phyloP scores from a whole-genome alignment of 192 early-diverging fungal species.

The Coemansia sp. region DNA sequence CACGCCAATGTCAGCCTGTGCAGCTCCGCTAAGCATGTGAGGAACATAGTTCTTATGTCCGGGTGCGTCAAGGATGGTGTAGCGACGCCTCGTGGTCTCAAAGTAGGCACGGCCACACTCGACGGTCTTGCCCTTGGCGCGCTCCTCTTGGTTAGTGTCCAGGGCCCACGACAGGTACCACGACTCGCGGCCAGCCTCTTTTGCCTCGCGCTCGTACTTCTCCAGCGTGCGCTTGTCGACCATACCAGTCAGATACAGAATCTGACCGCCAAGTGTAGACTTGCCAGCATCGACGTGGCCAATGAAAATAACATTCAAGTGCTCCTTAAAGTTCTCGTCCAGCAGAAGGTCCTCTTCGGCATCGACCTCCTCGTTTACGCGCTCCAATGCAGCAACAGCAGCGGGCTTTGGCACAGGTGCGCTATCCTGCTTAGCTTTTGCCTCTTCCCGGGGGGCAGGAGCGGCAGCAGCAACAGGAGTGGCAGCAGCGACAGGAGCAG shows the following conservation, averaged over 20 bases:
- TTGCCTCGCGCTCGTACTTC: slow-evolving; percentile 98
- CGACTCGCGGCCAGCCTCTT: slow-evolving; percentile 94
- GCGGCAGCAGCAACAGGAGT: slow-evolving; percentile 1
- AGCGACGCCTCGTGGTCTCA: slow-evolving; percentile 92
- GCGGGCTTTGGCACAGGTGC: slow-evolving; percentile 9
- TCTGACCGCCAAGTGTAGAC: slow-evolving; percentile 98
- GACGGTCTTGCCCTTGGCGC: slow-evolving; percentile 98
- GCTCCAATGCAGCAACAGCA: slow-evolving; percentile 9
- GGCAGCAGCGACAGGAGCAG: slow-evolving; percentile 16
- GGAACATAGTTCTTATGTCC: slow-evolving; percentile 99
- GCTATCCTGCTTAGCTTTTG: slow-evolving; percentile 18
- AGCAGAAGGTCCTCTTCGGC: slow-evolving; percentile 65
- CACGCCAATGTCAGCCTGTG: slow-evolving; percentile 95
- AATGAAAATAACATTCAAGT: slow-evolving; percentile 97
- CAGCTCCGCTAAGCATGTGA: slow-evolving; percentile 95
- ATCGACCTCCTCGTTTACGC: slow-evolving; percentile 32
- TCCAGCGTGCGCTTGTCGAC: slow-evolving; percentile 99
- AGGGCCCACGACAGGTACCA: slow-evolving; percentile 99
- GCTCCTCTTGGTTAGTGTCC: slow-evolving; percentile 95
- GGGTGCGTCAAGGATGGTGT: slow-evolving; percentile 98
- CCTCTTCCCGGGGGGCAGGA: slow-evolving; percentile 26
- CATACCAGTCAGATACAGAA: slow-evolving; percentile 95
- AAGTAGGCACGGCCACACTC: slow-evolving; percentile 98
- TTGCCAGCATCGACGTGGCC: slow-evolving; percentile 99
- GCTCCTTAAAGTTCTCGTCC: slow-evolving; percentile 87